These are phyloP conservation scores for Dorcoceras hygrometricum DNA, from an alignment of 257 asterid genomes.

Conservation along the genomic window DNA sequence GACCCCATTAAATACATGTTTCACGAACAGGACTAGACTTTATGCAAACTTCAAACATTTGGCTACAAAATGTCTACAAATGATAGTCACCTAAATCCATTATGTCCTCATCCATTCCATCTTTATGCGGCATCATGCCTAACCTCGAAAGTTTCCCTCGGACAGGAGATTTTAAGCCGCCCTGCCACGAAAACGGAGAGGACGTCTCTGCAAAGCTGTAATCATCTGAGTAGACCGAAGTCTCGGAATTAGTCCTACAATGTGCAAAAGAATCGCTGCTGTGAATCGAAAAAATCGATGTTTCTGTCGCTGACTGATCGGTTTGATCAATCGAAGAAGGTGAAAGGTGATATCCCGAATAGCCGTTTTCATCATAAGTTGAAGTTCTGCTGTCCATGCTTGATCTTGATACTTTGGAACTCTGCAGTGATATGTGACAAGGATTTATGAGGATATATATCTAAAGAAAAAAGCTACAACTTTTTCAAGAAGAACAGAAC, in stretches of 20 bases:
- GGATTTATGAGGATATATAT: no score
- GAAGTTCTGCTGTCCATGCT: slow-evolving; percentile 38
- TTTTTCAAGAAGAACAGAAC: neutral
- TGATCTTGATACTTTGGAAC: neutral
- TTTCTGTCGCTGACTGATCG: slow-evolving; percentile 50
- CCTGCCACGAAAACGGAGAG: slow-evolving; percentile 63
- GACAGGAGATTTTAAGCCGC: slow-evolving; percentile 72
- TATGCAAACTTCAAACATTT: neutral
- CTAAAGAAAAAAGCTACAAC: no score
- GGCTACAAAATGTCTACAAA: neutral
- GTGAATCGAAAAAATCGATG: slow-evolving; percentile 37
- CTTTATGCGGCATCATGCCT: slow-evolving; percentile 60
- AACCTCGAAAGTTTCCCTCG: slow-evolving; percentile 57
- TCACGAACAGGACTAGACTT: no score
- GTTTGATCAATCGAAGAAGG: slow-evolving; percentile 48
- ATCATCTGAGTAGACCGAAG: slow-evolving; percentile 59
- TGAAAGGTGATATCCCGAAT: slow-evolving; percentile 50
- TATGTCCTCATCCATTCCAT: slow-evolving; percentile 47
- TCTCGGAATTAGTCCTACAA: slow-evolving; percentile 66
- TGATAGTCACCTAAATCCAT: slow-evolving; percentile 71
- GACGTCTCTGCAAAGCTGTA: slow-evolving; percentile 50
- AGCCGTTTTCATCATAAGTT: slow-evolving; percentile 50
- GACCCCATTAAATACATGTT: no score
- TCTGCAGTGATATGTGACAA: neutral
- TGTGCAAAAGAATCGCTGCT: slow-evolving; percentile 60